A percentile compares a stretch with the other conserved stretches of the same genome.
These are phyloP conservation scores for Agrocybe praecox DNA, from an alignment of 768 basidiomycete species.

Conservation along the genomic window DNA sequence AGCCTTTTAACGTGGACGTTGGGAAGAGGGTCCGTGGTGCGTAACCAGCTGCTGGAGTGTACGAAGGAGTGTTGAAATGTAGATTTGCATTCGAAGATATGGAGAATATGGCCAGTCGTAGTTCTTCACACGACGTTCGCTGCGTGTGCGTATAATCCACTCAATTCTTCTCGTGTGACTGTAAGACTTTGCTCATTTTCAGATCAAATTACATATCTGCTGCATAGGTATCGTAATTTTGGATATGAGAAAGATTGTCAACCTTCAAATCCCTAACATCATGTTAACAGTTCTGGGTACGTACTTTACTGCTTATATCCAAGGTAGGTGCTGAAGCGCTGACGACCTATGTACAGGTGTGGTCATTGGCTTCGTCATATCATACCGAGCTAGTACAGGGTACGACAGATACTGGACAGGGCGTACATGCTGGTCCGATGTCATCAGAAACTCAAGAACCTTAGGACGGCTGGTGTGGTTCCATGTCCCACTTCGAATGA, in stretches of 20 bases:
- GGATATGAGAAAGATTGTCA: slow-evolving; percentile 38
- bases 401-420: slow-evolving; percentile 70
- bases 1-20: slow-evolving; percentile 34
- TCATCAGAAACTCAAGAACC: slow-evolving; percentile 51
- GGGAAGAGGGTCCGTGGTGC: slow-evolving; percentile 34
- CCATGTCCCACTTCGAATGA: slow-evolving; percentile 54
- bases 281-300: slow-evolving; percentile 64
- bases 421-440: slow-evolving; percentile 56
- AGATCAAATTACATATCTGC: neutral
- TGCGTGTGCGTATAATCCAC: slow-evolving; percentile 32
- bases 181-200: neutral
- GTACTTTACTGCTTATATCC: no score
- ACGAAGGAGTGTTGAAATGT: no score
- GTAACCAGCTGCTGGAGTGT: neutral
- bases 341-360: slow-evolving; percentile 34
- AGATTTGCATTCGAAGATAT: slow-evolving; percentile 37
- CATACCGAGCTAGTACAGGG: slow-evolving; percentile 65
- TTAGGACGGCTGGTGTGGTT: slow-evolving; percentile 62
- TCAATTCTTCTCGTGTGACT: no score
- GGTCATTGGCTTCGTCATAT: slow-evolving; percentile 65
- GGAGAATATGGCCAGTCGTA: slow-evolving; percentile 70
- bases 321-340: no score
- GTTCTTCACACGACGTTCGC: slow-evolving; percentile 63
- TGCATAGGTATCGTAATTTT: slow-evolving; percentile 43
- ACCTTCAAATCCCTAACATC: slow-evolving; percentile 52